Evolutionary conservation across 495 filamentous ascomycete genomes (phyloP), one percentile per base, ranked within the genome.

Genomic region (Cryomyces minteri): DNA sequence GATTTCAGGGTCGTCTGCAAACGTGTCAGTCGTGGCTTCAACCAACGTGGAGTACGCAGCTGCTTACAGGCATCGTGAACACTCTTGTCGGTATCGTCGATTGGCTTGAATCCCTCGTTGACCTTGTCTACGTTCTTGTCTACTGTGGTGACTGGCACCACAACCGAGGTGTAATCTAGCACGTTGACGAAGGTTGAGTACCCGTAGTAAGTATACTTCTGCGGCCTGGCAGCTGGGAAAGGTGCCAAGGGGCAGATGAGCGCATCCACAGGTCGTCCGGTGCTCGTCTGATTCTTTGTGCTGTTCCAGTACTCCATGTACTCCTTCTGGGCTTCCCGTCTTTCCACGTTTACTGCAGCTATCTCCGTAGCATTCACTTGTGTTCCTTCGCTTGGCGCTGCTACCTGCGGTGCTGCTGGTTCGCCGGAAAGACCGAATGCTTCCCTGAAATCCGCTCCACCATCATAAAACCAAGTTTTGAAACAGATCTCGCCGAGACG

Each of bases 301-400:
- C 59, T 70, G 50, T 79, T 76, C 79, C 79, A 83, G 58, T 80
- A 82, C 32, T 78, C 75, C 67, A 77, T 67, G 49, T 81, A 80
- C 39, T 68, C 64, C 52, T 77, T 79, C 56, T 76, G 72, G 43
- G 70, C 69, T 39, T 72, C 61, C 7, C 77, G 66, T 48, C 75
- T 72, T n/a, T 58, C 52, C 8, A 82, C 59, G 45, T 80, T 82
- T 12, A 66, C 48, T 18, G 56, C 66, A 7, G 73, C 64, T 40
- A 80, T 69, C 9, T 69, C 61, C 5, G 51, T 60, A 0, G 70
- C 71, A 31, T 51, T 66, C 30, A 49, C 55, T 51, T 67, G 51
- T 40, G 65, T 54, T 9, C 65, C 54, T 4, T 52, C 54, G 8
- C 54, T 48, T 7, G 33, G 7, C 3, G 55, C 43, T 5, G 62